Conservation (phyloP, 306 rosid species). For the Lathyrus oleraceus region DNA sequence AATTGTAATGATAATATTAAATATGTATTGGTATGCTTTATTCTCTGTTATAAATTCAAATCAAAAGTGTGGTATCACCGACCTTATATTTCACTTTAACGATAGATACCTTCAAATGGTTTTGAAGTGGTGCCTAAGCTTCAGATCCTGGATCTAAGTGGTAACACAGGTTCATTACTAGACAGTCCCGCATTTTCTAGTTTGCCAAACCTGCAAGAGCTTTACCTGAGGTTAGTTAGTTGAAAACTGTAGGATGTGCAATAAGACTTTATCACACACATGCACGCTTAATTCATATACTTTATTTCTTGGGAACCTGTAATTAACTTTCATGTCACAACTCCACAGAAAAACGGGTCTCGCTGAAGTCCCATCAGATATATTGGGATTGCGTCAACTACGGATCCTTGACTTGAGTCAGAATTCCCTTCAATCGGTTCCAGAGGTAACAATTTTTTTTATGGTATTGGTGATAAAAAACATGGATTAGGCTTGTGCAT, state of each 20-base stretch:
- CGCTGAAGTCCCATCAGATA: conserved; percentile 65
- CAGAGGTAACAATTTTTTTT: conserved; percentile 57
- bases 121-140: conserved; percentile 71
- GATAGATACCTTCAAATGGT: conserved; percentile 81
- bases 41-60: conserved; percentile 20
- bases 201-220: conserved; percentile 76
- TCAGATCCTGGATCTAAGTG: conserved; percentile 81
- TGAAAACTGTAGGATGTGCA: conserved; percentile 31
- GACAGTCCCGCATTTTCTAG: conserved; percentile 66
- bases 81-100: conserved; percentile 28
- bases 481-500: conserved; percentile 26
- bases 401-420: conserved; percentile 81
- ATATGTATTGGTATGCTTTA: conserved; percentile 10
- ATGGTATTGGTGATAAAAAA: neutral
- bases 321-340: conserved; percentile 37
- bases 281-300: neutral
- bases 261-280: conserved; percentile 10
- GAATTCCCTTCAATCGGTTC: conserved; percentile 77
- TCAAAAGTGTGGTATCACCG: conserved; percentile 34
- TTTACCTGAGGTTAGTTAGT: conserved; percentile 75
- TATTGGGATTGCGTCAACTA: conserved; percentile 63
- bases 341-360: conserved; percentile 72
- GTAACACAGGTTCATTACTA: conserved; percentile 62
- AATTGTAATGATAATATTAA: conserved; percentile 5
- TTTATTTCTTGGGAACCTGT: conserved; percentile 24